Conservation (phyloP, 495 filamentous ascomycete species). For the Aspergillus leporis region DNA sequence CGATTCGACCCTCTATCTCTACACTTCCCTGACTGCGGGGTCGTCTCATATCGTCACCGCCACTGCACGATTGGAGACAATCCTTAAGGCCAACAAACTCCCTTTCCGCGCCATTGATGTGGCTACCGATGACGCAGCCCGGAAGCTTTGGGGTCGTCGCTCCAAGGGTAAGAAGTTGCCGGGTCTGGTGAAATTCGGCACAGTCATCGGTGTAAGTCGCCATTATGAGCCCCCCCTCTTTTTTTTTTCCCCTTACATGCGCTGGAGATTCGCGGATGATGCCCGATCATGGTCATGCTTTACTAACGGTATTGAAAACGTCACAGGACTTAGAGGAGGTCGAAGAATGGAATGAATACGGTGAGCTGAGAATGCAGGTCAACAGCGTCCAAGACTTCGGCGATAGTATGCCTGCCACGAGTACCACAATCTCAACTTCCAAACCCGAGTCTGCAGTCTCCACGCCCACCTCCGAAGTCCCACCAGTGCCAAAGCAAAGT, state of each 20-base stretch:
- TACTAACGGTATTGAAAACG: conserved; percentile 4
- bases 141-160: conserved; percentile 85
- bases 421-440: conserved; percentile 29
- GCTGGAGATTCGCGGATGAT: background rate
- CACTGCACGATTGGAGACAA: conserved; percentile 91
- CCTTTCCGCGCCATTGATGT: conserved; percentile 91
- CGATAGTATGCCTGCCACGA: conserved; percentile 44
- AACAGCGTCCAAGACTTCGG: conserved; percentile 43
- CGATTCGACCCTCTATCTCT: conserved; percentile 85
- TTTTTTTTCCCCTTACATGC: conserved; percentile 2
- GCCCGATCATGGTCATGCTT: background rate
- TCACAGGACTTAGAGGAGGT: conserved; percentile 84
- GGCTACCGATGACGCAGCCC: conserved; percentile 87
- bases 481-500: conserved; percentile 37
- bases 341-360: conserved; percentile 99
- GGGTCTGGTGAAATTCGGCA: conserved; percentile 82
- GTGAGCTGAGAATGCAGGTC: conserved; percentile 85
- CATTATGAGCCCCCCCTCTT: conserved; percentile 1
- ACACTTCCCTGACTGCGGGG: conserved; percentile 92
- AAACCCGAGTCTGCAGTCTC: conserved; percentile 31
- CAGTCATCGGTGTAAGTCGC: conserved; percentile 77
- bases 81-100: conserved; percentile 92
- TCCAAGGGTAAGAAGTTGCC: conserved; percentile 81
- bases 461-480: conserved; percentile 34
- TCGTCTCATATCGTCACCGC: conserved; percentile 98